A percentile compares a stretch with the other conserved stretches of the same genome.
Conservation (phyloP, 768 basidiomycete species). For the Kwoniella europaea region DNA sequence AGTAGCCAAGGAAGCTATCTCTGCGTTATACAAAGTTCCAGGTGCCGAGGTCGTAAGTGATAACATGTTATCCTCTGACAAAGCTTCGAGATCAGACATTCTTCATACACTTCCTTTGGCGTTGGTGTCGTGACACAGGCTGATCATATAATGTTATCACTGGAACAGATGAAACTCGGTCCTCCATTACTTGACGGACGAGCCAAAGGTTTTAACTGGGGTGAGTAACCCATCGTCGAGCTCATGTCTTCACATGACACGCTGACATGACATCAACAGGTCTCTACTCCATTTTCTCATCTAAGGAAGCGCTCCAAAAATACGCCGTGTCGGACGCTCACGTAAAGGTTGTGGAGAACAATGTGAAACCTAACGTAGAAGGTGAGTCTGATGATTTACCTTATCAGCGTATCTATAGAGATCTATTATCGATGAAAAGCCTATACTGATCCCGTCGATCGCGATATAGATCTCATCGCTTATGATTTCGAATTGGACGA, state of each 20-base stretch:
- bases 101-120: too few relatives aligned
- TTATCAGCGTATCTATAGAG: too few relatives aligned
- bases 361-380: slow-evolving; percentile 51
- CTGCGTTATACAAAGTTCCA: slow-evolving; percentile 47
- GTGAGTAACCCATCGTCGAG: slow-evolving; percentile 27
- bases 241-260: neutral
- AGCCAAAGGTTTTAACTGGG: slow-evolving; percentile 56
- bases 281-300: slow-evolving; percentile 55
- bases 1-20: slow-evolving; percentile 47
- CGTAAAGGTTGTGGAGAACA: slow-evolving; percentile 46
- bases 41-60: slow-evolving; percentile 45
- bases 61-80: too few relatives aligned
- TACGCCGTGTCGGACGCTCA: slow-evolving; percentile 56
- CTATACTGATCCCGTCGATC: too few relatives aligned
- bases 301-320: slow-evolving; percentile 44
- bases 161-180: slow-evolving; percentile 44
- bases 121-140: too few relatives aligned
- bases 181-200: slow-evolving; percentile 51
- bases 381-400: too few relatives aligned
- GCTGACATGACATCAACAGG: slow-evolving; percentile 28
- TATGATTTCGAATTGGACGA: slow-evolving; percentile 56
- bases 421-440: too few relatives aligned
- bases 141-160: neutral
- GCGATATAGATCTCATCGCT: slow-evolving; percentile 49
- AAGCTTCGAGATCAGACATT: too few relatives aligned